These are phyloP conservation scores for Termitomyces sp. DNA, from an alignment of 768 basidiomycete genomes.

Conservation along the genomic window DNA sequence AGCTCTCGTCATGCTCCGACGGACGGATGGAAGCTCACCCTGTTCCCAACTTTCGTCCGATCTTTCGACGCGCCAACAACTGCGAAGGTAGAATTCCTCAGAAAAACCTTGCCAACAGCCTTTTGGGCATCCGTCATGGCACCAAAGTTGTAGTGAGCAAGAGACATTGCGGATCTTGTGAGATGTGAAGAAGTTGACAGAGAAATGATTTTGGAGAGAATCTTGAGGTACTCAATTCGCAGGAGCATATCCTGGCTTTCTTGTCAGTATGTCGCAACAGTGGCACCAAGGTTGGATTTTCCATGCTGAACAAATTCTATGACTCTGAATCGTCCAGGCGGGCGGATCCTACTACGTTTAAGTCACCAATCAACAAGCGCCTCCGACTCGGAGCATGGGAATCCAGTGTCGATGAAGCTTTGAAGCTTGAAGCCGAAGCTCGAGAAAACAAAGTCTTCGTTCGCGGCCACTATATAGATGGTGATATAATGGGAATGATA, in stretches of 20 bases:
- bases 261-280: constrained; percentile 4
- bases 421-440: too few relatives aligned
- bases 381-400: too few relatives aligned
- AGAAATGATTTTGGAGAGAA: not conserved
- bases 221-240: constrained; percentile 4
- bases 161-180: constrained; percentile 15
- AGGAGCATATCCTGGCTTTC: constrained; percentile 4
- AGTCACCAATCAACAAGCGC: not conserved
- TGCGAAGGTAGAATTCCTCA: constrained; percentile 60
- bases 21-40: constrained; percentile 30
- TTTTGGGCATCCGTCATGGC: constrained; percentile 13
- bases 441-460: not conserved
- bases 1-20: not conserved
- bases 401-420: not conserved
- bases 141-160: constrained; percentile 9
- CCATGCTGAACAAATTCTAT: too few relatives aligned
- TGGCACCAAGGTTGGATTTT: not conserved
- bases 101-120: constrained; percentile 48
- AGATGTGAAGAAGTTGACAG: not conserved
- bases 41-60: constrained; percentile 72
- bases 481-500: too few relatives aligned
- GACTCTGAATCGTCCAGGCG: not conserved
- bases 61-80: constrained; percentile 84
- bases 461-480: not conserved
- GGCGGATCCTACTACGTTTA: not conserved